Evolutionary conservation across 2,329 filamentous ascomycete species (phyloP).

Genomic region (Phialemonium atrogriseum): DNA sequence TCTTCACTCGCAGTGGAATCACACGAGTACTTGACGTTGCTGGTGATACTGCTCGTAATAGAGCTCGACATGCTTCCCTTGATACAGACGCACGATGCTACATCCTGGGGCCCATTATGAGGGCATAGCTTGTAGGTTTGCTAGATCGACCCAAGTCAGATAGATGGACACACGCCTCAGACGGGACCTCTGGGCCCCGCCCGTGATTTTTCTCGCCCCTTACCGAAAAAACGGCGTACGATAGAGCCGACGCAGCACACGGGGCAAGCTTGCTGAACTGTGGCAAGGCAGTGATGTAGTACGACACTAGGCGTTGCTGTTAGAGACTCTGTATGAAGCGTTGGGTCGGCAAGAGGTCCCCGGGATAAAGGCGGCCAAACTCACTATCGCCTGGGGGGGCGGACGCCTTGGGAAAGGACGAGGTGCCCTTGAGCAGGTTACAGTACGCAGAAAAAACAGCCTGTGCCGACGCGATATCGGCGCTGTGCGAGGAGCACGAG

Average conservation of each 20-base stretch:
- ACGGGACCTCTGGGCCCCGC: too few relatives aligned
- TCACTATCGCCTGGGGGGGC: conserved; percentile 42
- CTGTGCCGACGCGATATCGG: conserved; percentile 39
- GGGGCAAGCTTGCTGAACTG: conserved; percentile 33
- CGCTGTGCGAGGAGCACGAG: conserved; percentile 37
- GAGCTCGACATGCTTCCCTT: conserved; percentile 37
- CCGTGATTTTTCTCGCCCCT: too few relatives aligned
- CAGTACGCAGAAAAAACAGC: conserved; percentile 45
- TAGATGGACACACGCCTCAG: too few relatives aligned
- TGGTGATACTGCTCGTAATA: conserved; percentile 34
- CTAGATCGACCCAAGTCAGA: conserved; percentile 12
- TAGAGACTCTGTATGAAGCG: too few relatives aligned
- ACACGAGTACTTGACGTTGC: conserved; percentile 35
- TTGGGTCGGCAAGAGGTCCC: too few relatives aligned
- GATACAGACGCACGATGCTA: conserved; percentile 45
- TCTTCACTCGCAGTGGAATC: conserved; percentile 32
- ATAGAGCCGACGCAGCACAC: conserved; percentile 37
- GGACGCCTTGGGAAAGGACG: conserved; percentile 35
- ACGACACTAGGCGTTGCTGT: conserved; percentile 36
- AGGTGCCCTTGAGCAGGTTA: conserved; percentile 38
- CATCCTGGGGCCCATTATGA: conserved; percentile 33
- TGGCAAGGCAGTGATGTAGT: conserved; percentile 44
- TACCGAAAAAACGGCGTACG: conserved; percentile 32
- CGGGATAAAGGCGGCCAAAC: conserved; percentile 12
- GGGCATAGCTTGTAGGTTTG: conserved; percentile 34